Evolutionary conservation across 2,329 filamentous ascomycete genomes (phyloP).

Genomic region (Macrophomina pseudophaseolina): DNA sequence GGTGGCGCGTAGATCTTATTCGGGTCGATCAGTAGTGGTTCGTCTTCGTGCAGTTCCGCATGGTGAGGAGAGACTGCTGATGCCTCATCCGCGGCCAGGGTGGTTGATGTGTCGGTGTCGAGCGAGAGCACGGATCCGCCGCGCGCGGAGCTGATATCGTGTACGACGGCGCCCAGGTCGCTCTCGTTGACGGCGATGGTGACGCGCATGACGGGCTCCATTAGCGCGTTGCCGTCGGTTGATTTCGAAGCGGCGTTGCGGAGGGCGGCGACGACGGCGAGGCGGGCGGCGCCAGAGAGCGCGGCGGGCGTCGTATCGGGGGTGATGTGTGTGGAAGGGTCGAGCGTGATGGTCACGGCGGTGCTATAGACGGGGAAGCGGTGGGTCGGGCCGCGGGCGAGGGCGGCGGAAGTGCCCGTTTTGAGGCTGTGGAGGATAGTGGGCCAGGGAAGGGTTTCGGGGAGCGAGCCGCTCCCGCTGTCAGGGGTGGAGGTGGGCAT

Average conservation of each 20-base stretch:
- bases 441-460: slow-evolving; percentile 58
- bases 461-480: slow-evolving; percentile 52
- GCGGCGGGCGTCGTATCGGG: slow-evolving; percentile 70
- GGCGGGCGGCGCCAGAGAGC: slow-evolving; percentile 68
- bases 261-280: slow-evolving; percentile 70
- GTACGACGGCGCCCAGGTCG: slow-evolving; percentile 79
- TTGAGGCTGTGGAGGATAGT: slow-evolving; percentile 63
- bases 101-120: slow-evolving; percentile 52
- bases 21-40: slow-evolving; percentile 65
- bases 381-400: slow-evolving; percentile 82
- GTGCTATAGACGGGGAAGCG: slow-evolving; percentile 80
- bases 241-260: slow-evolving; percentile 63
- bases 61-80: slow-evolving; percentile 18
- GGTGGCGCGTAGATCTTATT: slow-evolving; percentile 82
- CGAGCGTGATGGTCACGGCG: slow-evolving; percentile 71
- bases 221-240: slow-evolving; percentile 62
- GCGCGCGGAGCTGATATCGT: slow-evolving; percentile 75
- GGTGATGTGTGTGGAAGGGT: slow-evolving; percentile 68
- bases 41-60: slow-evolving; percentile 20
- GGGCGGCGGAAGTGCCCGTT: slow-evolving; percentile 80
- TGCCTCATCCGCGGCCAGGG: slow-evolving; percentile 29
- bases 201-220: slow-evolving; percentile 94
- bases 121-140: slow-evolving; percentile 77
- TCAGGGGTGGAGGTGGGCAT: slow-evolving; percentile 45
- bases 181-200: slow-evolving; percentile 85